These are phyloP conservation scores for Coemansia sp. DNA, from an alignment of 192 early-diverging fungal genomes.

Conservation along the genomic window DNA sequence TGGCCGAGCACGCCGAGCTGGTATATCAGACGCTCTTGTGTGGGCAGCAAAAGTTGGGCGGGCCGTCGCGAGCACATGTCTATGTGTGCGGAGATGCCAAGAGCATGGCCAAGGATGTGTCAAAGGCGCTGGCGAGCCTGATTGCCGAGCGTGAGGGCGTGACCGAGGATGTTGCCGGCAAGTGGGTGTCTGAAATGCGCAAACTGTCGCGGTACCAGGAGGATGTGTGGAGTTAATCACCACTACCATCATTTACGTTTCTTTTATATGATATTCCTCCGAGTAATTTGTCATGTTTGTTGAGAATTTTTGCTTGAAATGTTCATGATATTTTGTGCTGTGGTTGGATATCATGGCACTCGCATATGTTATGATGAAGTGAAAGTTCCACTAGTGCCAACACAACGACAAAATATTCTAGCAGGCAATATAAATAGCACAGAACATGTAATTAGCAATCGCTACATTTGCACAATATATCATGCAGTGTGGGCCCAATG, in stretches of 20 bases:
- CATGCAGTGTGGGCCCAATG: no score
- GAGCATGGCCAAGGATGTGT: slow-evolving; percentile 93
- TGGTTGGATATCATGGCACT: background rate
- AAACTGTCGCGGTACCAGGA: slow-evolving; percentile 84
- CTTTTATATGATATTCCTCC: background rate
- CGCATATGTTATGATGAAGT: no score
- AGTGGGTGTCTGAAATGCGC: slow-evolving; percentile 86
- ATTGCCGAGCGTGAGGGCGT: slow-evolving; percentile 71
- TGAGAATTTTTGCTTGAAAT: no score
- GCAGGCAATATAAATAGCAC: no score
- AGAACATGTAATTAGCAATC: no score
- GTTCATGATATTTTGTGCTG: no score
- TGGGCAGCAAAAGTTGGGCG: slow-evolving; percentile 54
- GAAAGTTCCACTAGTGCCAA: no score
- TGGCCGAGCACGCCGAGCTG: slow-evolving; percentile 69
- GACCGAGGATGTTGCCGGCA: slow-evolving; percentile 64
- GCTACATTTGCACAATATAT: background rate
- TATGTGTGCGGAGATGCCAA: slow-evolving; percentile 98
- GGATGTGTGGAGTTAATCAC: slow-evolving; percentile 71
- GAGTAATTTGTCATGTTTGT: background rate
- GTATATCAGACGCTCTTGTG: slow-evolving; percentile 80
- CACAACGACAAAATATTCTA: no score
- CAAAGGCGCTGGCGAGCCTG: slow-evolving; percentile 58
- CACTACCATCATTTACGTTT: background rate
- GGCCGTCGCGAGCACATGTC: slow-evolving; percentile 62